phyloP scores from a whole-genome alignment of 2,329 filamentous ascomycete species.

The Beauveria asiatica region DNA sequence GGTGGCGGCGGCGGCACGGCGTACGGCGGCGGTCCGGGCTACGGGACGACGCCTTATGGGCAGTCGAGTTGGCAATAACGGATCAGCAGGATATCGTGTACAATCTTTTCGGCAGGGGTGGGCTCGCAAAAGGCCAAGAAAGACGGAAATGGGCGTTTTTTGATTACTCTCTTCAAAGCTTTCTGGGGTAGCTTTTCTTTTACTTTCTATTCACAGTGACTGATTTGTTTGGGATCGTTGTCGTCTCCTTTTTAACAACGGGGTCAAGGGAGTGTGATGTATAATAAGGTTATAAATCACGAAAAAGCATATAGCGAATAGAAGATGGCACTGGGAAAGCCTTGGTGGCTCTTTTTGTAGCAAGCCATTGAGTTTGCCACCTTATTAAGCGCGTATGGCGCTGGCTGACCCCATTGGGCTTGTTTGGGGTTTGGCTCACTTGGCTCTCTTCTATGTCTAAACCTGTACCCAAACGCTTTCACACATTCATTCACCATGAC shows the following conservation, averaged over 20 bases:
- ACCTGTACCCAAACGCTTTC: too few relatives aligned
- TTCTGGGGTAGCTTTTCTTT: neutral
- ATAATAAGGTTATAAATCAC: neutral
- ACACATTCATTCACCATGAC: too few relatives aligned
- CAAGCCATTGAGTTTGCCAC: too few relatives aligned
- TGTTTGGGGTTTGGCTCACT: too few relatives aligned
- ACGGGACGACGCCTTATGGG: conserved; percentile 35
- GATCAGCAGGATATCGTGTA: neutral
- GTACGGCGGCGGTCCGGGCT: conserved; percentile 34
- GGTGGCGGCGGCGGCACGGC: conserved; percentile 19
- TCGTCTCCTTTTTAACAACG: neutral
- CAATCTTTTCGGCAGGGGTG: neutral
- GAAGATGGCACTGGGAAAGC: neutral
- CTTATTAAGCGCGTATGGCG: too few relatives aligned
- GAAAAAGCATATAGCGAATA: conserved; percentile 4
- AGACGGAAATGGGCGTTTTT: neutral
- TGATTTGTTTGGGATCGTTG: neutral
- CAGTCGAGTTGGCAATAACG: conserved; percentile 40
- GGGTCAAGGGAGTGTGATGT: neutral
- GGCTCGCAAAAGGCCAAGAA: neutral
- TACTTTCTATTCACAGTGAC: neutral
- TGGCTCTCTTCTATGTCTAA: too few relatives aligned
- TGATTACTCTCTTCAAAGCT: neutral
- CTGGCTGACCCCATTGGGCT: too few relatives aligned
- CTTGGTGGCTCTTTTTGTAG: neutral